Conservation (phyloP, 441 rosid genomes). For the Brassica hybrid region DNA sequence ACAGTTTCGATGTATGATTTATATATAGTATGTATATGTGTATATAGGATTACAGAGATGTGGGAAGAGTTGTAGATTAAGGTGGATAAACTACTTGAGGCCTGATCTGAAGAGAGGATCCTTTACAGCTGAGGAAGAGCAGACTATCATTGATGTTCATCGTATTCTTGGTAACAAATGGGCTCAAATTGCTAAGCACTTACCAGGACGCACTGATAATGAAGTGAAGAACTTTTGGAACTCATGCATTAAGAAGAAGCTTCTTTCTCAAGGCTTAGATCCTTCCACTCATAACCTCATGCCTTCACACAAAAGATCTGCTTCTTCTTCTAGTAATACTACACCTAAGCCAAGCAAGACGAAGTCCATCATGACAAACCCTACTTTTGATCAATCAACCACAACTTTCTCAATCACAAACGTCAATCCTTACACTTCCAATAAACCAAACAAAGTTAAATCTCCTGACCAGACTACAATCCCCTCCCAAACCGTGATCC, state of each 20-base stretch:
- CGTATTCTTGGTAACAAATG: no score
- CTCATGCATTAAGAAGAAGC: no score
- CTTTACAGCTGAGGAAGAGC: no score
- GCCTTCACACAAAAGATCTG: slow-evolving; percentile 55
- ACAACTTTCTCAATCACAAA: slow-evolving; percentile 28
- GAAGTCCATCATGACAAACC: slow-evolving; percentile 31
- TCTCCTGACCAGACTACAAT: slow-evolving; percentile 42
- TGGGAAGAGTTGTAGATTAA: slow-evolving; percentile 78
- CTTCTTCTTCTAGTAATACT: slow-evolving; percentile 15
- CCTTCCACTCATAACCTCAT: slow-evolving; percentile 70
- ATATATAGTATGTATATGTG: background rate
- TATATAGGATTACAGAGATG: slow-evolving; percentile 69
- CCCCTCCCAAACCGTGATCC: slow-evolving; percentile 28
- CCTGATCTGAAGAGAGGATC: no score
- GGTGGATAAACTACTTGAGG: slow-evolving; percentile 93
- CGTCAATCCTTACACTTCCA: slow-evolving; percentile 40
- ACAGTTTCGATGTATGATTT: background rate
- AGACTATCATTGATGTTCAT: no score
- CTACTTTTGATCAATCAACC: slow-evolving; percentile 44
- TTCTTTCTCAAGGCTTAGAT: slow-evolving; percentile 68
- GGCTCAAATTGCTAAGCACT: no score
- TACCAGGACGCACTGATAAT: no score
- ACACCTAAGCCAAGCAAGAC: slow-evolving; percentile 25
- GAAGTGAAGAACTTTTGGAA: no score
- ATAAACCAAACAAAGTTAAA: slow-evolving; percentile 38